Base-by-base conservation (phyloP, 257 asterid genomes). In the Nicotiana tabacum region DNA sequence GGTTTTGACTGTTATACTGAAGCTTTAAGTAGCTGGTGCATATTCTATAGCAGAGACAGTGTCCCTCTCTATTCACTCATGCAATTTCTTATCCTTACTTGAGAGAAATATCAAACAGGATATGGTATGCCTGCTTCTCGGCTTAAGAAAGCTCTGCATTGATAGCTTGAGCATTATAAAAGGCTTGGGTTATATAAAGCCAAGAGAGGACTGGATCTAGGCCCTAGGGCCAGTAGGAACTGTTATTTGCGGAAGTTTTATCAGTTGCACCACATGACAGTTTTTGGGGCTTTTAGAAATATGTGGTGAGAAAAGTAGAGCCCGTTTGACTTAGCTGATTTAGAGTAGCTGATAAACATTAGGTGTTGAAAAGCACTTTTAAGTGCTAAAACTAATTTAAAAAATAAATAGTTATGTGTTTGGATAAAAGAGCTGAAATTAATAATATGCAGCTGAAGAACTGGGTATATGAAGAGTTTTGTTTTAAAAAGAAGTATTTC, bases 181-280 rank as follows among this genome's bases (percentile, higher is more conserved):
- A 18, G 7, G 10, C 9, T 67, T 33, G 18, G 1, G 15, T 67
- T 17, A 8, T 67, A 67, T 33, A 67, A 67, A 9, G 46, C 77
- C 51, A 67, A 66, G 27, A 66, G 72, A 33, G 33, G 77, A 35
- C 77, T 68, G 55, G 55, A 68, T 68, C 77, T 67, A 35, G 77
- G 77, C 30, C 39, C 30, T 67, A 35, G 77, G 77, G 55, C 39
- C 30, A 35, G 4, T 35, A 68, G 29, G 77, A 68, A 37, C 55
- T 68, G 15, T 68, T 35, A 68, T 68, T 68, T 68, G 21, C 1
- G 15, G 77, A 18, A 17, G 9, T 11, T 64, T 64, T 27, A 24
- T 64, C 69, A 12, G 69, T 64, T 29, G 16, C 1, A 4, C 69
- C 6, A 27, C 35, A 62, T 62, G 35, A 62, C 2, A 1, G 18